Evolutionary conservation across 768 basidiomycete genomes (phyloP).

Genomic region (Coprinopsis strossmayeri): DNA sequence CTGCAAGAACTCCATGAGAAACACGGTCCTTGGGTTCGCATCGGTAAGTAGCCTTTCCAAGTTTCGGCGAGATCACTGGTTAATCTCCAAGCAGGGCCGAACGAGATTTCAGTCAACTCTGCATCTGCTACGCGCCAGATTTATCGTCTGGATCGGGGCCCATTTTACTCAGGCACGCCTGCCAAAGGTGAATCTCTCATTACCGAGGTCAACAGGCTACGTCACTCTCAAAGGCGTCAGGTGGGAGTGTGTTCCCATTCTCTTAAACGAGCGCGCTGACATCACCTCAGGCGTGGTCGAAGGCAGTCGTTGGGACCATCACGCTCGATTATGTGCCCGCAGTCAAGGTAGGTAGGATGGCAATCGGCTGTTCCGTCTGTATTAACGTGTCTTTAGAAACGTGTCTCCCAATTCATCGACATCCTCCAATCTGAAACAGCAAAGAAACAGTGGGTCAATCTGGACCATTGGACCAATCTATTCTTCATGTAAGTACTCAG

Average conservation of each 20-base stretch:
- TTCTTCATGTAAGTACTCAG: background rate
- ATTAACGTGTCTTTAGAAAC: background rate
- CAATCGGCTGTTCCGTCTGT: background rate
- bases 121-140: slow-evolving; percentile 18
- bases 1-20: slow-evolving; percentile 19
- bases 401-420: background rate
- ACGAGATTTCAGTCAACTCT: slow-evolving; percentile 27
- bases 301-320: slow-evolving; percentile 16
- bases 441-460: background rate
- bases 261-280: no score
- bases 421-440: background rate
- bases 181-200: slow-evolving; percentile 17
- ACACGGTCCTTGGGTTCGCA: slow-evolving; percentile 27
- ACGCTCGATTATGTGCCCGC: background rate
- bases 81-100: slow-evolving; percentile 23
- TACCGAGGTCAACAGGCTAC: slow-evolving; percentile 13
- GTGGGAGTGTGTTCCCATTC: background rate
- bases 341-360: background rate
- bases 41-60: slow-evolving; percentile 16
- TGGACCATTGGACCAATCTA: background rate
- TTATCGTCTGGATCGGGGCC: slow-evolving; percentile 11
- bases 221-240: slow-evolving; percentile 7
- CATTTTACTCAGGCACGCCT: slow-evolving; percentile 2
- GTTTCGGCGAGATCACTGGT: background rate
- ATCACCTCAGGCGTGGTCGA: slow-evolving; percentile 26